Conservation (phyloP, 805 yeast species). For the Wickerhamomyces chaumierensis region DNA sequence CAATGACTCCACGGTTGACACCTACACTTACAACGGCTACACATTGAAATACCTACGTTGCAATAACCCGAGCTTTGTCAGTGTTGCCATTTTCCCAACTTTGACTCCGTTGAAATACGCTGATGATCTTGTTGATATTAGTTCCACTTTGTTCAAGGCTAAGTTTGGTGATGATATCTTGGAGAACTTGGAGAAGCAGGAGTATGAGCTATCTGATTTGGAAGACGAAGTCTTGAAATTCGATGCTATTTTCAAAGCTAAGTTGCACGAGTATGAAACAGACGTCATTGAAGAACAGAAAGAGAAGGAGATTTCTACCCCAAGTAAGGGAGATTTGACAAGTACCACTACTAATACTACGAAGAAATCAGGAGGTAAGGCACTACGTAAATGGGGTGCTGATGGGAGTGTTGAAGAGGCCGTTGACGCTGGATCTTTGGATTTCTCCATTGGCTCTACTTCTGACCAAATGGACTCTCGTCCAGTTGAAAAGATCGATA, state of each 20-base stretch:
- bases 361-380: constrained; percentile 22
- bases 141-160: constrained; percentile 21
- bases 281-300: constrained; percentile 9
- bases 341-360: no score
- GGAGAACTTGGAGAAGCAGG: constrained; percentile 19
- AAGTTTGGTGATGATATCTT: constrained; percentile 18
- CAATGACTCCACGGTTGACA: constrained; percentile 16
- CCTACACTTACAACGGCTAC: constrained; percentile 26
- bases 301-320: constrained; percentile 1
- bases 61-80: constrained; percentile 32
- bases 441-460: constrained; percentile 34
- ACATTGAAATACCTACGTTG: constrained; percentile 33
- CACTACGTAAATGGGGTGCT: constrained; percentile 53
- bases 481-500: constrained; percentile 16
- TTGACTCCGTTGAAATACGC: constrained; percentile 23
- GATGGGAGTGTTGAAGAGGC: constrained; percentile 45
- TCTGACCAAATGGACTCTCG: constrained; percentile 6
- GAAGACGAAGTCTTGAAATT: constrained; percentile 27
- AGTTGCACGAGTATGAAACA: constrained; percentile 19
- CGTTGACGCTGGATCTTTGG: constrained; percentile 30
- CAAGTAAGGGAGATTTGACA: constrained; percentile 9
- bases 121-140: constrained; percentile 23
- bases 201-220: constrained; percentile 18
- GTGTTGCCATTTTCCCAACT: constrained; percentile 31
- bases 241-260: constrained; percentile 25